Conservation (phyloP, 1,139 yeast genomes). For the Spencermartinsiella ligniputridi region DNA sequence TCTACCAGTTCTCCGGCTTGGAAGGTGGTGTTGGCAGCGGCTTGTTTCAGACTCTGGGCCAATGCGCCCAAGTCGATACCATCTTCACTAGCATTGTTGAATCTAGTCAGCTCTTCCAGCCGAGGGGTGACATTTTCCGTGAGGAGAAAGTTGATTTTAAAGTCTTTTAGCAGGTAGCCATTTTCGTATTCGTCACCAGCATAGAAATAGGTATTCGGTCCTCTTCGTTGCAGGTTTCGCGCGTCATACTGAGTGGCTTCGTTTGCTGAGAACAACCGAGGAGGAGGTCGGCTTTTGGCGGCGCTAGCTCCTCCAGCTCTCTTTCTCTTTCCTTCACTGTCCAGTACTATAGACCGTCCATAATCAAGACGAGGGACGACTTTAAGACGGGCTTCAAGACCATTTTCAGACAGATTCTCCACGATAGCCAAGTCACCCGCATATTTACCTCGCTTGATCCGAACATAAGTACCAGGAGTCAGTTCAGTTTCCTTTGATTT, state of each 20-base stretch:
- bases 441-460: conserved; percentile 86
- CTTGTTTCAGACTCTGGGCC: conserved; percentile 74
- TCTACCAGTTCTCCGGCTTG: conserved; percentile 96
- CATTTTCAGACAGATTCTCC: conserved; percentile 89
- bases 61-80: conserved; percentile 82
- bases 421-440: conserved; percentile 92
- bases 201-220: conserved; percentile 68
- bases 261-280: conserved; percentile 63
- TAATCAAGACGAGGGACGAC: conserved; percentile 92
- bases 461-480: conserved; percentile 86
- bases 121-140: conserved; percentile 84
- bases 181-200: conserved; percentile 84
- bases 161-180: conserved; percentile 83
- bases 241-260: conserved; percentile 61
- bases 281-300: conserved; percentile 69
- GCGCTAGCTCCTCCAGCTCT: conserved; percentile 43
- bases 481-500: conserved; percentile 84
- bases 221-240: conserved; percentile 61
- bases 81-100: conserved; percentile 68
- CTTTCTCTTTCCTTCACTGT: conserved; percentile 56
- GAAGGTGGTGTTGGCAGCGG: conserved; percentile 57
- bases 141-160: conserved; percentile 74
- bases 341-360: conserved; percentile 60
- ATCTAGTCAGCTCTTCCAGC: conserved; percentile 81
- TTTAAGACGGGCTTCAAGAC: conserved; percentile 86